These are phyloP conservation scores for Geranium rotundifolium DNA, from an alignment of 345 rosid genomes.

Conservation along the genomic window DNA sequence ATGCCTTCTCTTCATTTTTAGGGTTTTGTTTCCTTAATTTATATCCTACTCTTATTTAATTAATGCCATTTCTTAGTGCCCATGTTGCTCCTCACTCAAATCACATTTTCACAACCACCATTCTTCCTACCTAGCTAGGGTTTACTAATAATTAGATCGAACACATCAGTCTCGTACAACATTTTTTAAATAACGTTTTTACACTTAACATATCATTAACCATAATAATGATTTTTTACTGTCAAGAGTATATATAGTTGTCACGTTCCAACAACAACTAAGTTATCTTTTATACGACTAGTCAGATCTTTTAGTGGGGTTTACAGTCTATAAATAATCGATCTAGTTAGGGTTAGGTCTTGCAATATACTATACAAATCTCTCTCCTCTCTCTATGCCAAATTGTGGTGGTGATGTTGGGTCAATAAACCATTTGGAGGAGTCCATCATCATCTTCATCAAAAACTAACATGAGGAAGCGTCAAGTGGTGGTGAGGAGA, in stretches of 20 bases:
- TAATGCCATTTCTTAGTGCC: not conserved
- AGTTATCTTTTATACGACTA: no score
- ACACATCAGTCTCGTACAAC: no score
- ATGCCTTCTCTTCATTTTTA: not conserved
- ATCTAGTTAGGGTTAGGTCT: not conserved
- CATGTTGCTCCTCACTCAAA: not conserved
- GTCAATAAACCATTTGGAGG: not conserved
- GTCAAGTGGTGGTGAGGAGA: not conserved
- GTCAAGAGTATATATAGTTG: no score
- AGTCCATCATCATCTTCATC: not conserved
- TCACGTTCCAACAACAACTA: no score
- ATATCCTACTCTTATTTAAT: not conserved
- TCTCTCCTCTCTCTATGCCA: not conserved
- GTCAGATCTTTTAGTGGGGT: not conserved
- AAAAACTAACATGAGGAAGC: not conserved
- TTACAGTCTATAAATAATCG: not conserved
- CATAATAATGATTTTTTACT: no score
- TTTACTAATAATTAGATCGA: not conserved
- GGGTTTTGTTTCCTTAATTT: not conserved
- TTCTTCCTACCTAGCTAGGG: no score
- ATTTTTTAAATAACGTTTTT: no score
- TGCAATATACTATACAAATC: not conserved
- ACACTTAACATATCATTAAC: no score
- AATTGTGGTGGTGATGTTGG: not conserved
- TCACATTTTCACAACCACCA: not conserved